Base-by-base conservation (phyloP, 352 stramenopile genomes). In the Elongisporangium senticosum region DNA sequence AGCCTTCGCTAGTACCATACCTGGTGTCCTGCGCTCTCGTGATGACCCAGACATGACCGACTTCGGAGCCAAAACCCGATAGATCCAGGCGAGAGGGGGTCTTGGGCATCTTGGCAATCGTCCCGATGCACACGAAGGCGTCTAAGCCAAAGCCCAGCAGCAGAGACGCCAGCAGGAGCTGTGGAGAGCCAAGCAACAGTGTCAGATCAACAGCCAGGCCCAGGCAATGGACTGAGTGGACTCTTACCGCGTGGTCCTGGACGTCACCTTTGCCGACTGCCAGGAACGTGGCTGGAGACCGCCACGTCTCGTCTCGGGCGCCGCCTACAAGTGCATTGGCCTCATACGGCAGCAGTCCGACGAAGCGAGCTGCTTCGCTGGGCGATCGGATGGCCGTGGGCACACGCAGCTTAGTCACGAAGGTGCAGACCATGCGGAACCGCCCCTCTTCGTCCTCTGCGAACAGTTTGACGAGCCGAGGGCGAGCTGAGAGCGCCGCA, bases 121-220 rank as follows among this genome's bases (percentile, higher is more conserved):
- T 91, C 7, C 89, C 87, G n/a, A 96, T 86, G 51, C 81, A 91
- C 13, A 96, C 82, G 64, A 83, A 97, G 2, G 87, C 87, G 53
- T 95, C 81, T 2, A 98, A 65, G 0, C 90, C 90, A 60, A 90
- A 98, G 17, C 91, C 89, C 5, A 96, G 66, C 7, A 98, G 70
- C 14, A 98, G 58, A 14, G 87, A 96, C 15, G 82, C 86, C 10
- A 97, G 74, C 26, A 97, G 64, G 7, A 91, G 24, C 83, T 93
- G 68, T 20, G 51, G 0, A 60, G n/a, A 55, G 15, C 56, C 49
- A 56, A 21, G 60, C 23, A 51, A 17, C 20, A 49, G 49, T 23
- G 28, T 40, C n/a, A 43, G 10, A 7, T 10, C 21, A 40, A 58
- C 1, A 23, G 17, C 10, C n/a, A 50, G 1, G 17, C 3, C n/a